Base-by-base conservation (phyloP, 176 grass and related monocot species). In the Musa beccarii region DNA sequence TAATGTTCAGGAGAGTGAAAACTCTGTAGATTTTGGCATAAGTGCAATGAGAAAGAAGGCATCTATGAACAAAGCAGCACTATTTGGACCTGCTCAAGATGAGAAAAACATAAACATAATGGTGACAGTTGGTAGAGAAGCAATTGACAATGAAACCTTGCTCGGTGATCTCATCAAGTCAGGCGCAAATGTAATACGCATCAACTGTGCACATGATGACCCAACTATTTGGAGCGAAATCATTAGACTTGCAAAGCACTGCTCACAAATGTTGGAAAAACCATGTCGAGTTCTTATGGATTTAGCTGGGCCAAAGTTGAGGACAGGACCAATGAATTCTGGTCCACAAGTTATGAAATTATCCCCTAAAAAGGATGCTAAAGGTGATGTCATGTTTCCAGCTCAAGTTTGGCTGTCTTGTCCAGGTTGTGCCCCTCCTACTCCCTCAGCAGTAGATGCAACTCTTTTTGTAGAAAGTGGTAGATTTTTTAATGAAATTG, bases 201-300 rank as follows among this genome's bases (percentile, higher is more conserved):
- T 79, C 15, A 79, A 79, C 52, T 79, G 77, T 24, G 77, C 66
- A 22, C 77, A 79, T 57, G 77, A 79, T 59, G 66, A 79, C 10
- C 10, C 65, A 23, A 59, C 52, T 49, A 66, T 70, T 69, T 79
- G 77, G 77, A 56, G 54, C 9, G 65, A 69, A 26, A 79, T 79
- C 12, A 71, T 79, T 49, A 79, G 52, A 59, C 54, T 70, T 52
- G 66, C 66, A 17, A 79, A 57, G 49, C 52, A 79, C 65, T 70
- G 66, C 25, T 79, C 77, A 0, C 77, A 70, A 24, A 71, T 59
- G 53, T 29, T 79, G 21, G 53, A 70, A 21, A 57, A 70, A 70
- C 77, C 66, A 49, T 79, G 77, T n/a, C 77, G 77, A 66, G 70
- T 79, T 79, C 66, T 79, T 16, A 79, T 79, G 77, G 77, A 79